Evolutionary conservation across 768 basidiomycete genomes (phyloP).

Genomic region (Pulveroboletus sp.): DNA sequence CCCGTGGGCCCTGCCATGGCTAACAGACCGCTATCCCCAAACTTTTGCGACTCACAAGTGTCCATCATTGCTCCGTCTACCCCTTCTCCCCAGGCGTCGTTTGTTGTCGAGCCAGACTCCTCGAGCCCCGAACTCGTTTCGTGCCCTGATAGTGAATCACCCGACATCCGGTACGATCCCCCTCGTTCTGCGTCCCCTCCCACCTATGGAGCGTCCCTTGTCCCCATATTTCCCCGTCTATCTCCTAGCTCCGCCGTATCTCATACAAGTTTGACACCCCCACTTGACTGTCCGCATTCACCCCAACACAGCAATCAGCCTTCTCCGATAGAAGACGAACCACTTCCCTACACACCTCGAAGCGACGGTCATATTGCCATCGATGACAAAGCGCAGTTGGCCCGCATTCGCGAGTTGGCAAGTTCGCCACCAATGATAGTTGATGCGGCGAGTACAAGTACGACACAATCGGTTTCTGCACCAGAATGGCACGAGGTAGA

Average conservation of each 20-base stretch:
- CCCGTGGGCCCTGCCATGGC: not conserved
- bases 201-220: conserved; percentile 42
- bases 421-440: conserved; percentile 45
- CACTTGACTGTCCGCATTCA: conserved; percentile 8
- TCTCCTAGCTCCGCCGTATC: conserved; percentile 4
- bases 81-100: conserved; percentile 30
- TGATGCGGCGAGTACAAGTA: conserved; percentile 16
- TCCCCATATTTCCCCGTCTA: conserved; percentile 6
- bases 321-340: conserved; percentile 14
- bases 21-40: conserved; percentile 21
- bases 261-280: conserved; percentile 6
- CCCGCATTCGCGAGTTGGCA: conserved; percentile 48
- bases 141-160: not conserved
- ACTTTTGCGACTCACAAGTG: conserved; percentile 8
- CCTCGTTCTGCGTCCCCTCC: conserved; percentile 36
- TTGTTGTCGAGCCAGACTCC: conserved; percentile 9
- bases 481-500: conserved; percentile 55
- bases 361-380: conserved; percentile 60
- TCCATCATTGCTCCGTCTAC: conserved; percentile 7
- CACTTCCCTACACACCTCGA: conserved; percentile 28
- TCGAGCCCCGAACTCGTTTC: conserved; percentile 1
- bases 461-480: conserved; percentile 37
- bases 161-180: conserved; percentile 2
- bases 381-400: conserved; percentile 61
- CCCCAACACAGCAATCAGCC: conserved; percentile 4